Base-by-base conservation (phyloP, 139 green algal genomes). In the Auxenochlorella pyrenoidosa region DNA sequence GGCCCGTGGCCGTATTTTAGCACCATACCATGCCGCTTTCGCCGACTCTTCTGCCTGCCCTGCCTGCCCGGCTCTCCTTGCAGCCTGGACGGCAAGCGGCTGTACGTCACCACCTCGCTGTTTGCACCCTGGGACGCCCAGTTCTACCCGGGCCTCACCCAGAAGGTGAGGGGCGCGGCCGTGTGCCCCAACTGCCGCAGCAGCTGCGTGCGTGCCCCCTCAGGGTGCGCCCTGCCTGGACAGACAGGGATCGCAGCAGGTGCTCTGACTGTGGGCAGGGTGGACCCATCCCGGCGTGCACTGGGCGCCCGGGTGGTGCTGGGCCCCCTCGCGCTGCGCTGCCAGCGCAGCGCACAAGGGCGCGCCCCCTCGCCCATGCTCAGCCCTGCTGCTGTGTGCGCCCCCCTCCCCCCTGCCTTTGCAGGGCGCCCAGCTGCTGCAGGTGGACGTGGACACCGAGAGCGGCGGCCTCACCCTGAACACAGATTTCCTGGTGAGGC, bases 51-150 rank as follows among this genome's bases (percentile, higher is more conserved):
- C n/a, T n/a, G n/a, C 79, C 47, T 21, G 28, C 63, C 41, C 12
- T 54, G 40, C 65, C 65, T 21, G 16, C 65, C 16, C 32, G 12
- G 10, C 43, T 5, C 21, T 40, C 60, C 21, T 24, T 89, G 81
- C 81, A 93, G 89, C 79, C 91, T 97, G 80, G 95, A 97, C 88
- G 95, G 95, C 63, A 94, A 93, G 84, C 91, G 96, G 15, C 89
- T 98, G 78, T 98, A 98, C 88, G 92, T 96, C 41, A 97, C 95
- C 86, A 96, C 96, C 87, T 89, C 60, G 38, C 91, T 97, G 36
- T 95, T 95, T 88, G 88, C 41, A 24, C 80, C 93, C 26, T 97
- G 95, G 95, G 95, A 96, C 89, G 88, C 89, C 87, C 92, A 97
- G 92, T 98, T 98, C 91, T 98, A 98, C 89, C 95, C 95, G 0